These are phyloP conservation scores for Mycena galericulata DNA, from an alignment of 768 basidiomycete species.

Conservation along the genomic window DNA sequence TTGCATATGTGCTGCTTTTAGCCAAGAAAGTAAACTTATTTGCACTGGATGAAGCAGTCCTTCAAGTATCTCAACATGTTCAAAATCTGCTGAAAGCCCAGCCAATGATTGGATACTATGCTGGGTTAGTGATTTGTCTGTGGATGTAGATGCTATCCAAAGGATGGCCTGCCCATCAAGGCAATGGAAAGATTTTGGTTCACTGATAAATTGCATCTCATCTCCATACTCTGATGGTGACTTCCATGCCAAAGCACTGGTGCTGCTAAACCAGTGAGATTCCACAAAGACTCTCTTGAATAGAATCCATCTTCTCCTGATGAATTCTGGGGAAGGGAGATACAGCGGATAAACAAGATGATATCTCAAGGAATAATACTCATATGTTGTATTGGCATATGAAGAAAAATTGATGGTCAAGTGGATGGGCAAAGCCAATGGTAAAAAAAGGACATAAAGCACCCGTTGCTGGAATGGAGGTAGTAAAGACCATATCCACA, in stretches of 20 bases:
- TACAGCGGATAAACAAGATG: slow-evolving; percentile 15
- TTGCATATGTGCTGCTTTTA: slow-evolving; percentile 11
- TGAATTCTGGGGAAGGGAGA: slow-evolving; percentile 4
- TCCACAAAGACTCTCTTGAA: background rate
- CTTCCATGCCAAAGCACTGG: background rate
- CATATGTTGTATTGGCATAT: background rate
- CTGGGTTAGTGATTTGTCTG: slow-evolving; percentile 18
- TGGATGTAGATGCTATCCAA: slow-evolving; percentile 24
- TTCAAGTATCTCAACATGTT: slow-evolving; percentile 18
- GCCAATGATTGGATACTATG: slow-evolving; percentile 25
- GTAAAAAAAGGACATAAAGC: background rate
- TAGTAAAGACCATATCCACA: background rate
- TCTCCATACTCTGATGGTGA: slow-evolving; percentile 11
- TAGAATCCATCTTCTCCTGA: background rate
- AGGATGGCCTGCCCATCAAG: slow-evolving; percentile 27
- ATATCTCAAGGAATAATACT: slow-evolving; percentile 6
- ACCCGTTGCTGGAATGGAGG: background rate
- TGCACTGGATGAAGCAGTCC: slow-evolving; percentile 14
- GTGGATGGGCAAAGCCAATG: background rate
- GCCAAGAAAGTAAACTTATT: slow-evolving; percentile 12
- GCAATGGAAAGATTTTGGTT: slow-evolving; percentile 15
- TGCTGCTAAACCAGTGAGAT: background rate
- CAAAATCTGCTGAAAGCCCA: slow-evolving; percentile 22
- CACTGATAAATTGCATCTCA: slow-evolving; percentile 16
- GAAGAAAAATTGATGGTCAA: background rate